Percentiles rank a stretch among this genome's conserved stretches.
phyloP scores from a whole-genome alignment of 352 stramenopile species.

The Detonula confervacea region DNA sequence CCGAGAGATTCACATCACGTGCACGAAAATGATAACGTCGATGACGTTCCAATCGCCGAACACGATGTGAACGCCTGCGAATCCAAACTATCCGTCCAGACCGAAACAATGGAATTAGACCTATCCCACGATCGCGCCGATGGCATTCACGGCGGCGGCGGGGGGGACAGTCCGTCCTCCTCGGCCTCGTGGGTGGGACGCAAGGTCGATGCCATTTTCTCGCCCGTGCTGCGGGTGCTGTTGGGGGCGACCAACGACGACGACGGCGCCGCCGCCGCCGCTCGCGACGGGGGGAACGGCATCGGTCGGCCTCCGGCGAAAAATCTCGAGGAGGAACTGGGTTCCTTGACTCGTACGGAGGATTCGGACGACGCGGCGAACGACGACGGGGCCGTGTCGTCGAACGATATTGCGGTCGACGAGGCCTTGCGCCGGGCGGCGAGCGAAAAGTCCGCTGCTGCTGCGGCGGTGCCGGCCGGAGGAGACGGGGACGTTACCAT shows the following conservation, averaged over 20 bases:
- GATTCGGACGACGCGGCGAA: background rate
- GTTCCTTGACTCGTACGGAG: background rate
- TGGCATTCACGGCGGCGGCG: background rate
- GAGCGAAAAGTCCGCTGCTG: slow-evolving; percentile 9
- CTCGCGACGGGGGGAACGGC: too few relatives aligned
- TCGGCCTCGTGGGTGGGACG: slow-evolving; percentile 54
- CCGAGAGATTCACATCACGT: slow-evolving; percentile 24
- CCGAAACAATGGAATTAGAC: too few relatives aligned
- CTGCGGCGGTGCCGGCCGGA: slow-evolving; percentile 20
- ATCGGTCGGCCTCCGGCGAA: too few relatives aligned
- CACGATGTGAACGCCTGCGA: background rate
- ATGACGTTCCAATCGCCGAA: too few relatives aligned
- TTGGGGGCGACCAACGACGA: slow-evolving; percentile 7
- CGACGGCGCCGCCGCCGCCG: too few relatives aligned
- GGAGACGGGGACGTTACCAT: slow-evolving; percentile 46
- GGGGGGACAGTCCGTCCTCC: background rate
- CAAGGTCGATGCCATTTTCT: slow-evolving; percentile 76
- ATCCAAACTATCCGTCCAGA: background rate
- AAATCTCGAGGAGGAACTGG: background rate
- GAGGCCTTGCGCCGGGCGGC: background rate
- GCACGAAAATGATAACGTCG: too few relatives aligned
- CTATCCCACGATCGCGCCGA: too few relatives aligned
- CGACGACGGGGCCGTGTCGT: background rate
- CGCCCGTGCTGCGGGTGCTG: slow-evolving; percentile 75
- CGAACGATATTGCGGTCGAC: background rate